Conservation (phyloP, 495 filamentous ascomycete species). For the Penicillium angulare region DNA sequence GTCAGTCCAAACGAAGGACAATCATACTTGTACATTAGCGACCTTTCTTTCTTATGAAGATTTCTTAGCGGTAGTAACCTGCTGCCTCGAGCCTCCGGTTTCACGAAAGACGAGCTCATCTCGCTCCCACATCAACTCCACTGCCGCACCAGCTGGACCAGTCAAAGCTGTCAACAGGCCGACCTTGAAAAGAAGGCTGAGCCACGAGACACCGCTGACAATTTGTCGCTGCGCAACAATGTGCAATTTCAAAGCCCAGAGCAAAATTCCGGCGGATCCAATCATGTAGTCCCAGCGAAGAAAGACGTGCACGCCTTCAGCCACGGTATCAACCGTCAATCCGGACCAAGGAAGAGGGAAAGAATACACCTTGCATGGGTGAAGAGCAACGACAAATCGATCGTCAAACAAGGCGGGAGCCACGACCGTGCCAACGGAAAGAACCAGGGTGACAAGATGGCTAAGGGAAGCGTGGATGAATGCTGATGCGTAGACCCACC, state of each 20-base stretch:
- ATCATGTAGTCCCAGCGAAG: conserved; percentile 60
- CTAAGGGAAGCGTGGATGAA: conserved; percentile 46
- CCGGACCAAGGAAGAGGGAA: conserved; percentile 43
- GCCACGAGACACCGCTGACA: conserved; percentile 26
- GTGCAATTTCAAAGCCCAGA: conserved; percentile 55
- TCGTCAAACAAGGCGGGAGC: conserved; percentile 38
- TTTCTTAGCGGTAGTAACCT: conserved; percentile 24
- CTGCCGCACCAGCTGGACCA: conserved; percentile 50
- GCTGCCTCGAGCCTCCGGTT: conserved; percentile 20
- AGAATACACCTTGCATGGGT: conserved; percentile 38
- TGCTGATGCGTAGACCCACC: conserved; percentile 55
- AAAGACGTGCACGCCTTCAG: conserved; percentile 50
- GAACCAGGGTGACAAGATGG: conserved; percentile 46
- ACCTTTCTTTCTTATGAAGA: conserved; percentile 9
- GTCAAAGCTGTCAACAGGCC: conserved; percentile 40
- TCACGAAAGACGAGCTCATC: conserved; percentile 48
- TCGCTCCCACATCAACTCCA: conserved; percentile 56
- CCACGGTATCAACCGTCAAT: conserved; percentile 39
- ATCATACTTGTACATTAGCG: no score
- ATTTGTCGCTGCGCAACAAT: conserved; percentile 36
- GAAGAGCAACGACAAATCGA: conserved; percentile 30
- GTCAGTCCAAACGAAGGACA: no score
- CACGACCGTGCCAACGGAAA: conserved; percentile 40
- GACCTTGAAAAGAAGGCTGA: conserved; percentile 33
- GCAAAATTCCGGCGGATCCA: conserved; percentile 46